Evolutionary conservation across 2,329 filamentous ascomycete species (phyloP).

Genomic region (Mariannaea elegans): DNA sequence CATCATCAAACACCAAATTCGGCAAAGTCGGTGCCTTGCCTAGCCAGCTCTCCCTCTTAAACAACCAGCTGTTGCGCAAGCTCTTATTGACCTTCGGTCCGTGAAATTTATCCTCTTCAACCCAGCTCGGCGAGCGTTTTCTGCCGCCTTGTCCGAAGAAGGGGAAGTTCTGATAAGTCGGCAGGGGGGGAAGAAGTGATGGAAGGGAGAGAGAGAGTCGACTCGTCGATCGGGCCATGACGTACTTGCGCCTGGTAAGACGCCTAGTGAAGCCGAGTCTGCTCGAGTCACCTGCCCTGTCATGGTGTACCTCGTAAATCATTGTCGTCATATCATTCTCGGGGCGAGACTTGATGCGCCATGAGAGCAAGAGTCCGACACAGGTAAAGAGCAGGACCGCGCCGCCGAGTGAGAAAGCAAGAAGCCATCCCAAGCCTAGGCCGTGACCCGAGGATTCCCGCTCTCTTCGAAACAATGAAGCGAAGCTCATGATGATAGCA

Average conservation of each 20-base stretch:
- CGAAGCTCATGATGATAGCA: constrained; percentile 25
- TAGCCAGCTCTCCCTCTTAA: constrained; percentile 46
- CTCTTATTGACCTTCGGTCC: constrained; percentile 52
- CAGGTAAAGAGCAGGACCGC: constrained; percentile 54
- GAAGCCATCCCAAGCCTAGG: constrained; percentile 49
- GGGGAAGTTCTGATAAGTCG: constrained; percentile 43
- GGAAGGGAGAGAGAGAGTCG: constrained; percentile 43
- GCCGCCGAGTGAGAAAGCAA: constrained; percentile 59
- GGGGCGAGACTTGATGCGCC: constrained; percentile 42
- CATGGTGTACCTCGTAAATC: constrained; percentile 41
- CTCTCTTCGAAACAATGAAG: constrained; percentile 16
- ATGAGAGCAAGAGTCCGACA: constrained; percentile 54
- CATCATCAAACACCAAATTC: constrained; percentile 35
- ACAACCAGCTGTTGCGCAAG: constrained; percentile 41
- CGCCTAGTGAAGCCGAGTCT: constrained; percentile 37
- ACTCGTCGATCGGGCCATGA: constrained; percentile 39
- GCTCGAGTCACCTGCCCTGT: constrained; percentile 20
- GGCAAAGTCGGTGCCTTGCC: constrained; percentile 50
- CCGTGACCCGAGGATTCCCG: constrained; percentile 22
- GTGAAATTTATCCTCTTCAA: constrained; percentile 61
- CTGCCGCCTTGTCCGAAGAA: constrained; percentile 42
- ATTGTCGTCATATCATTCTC: constrained; percentile 31
- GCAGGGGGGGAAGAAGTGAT: constrained; percentile 46
- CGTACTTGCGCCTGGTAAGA: constrained; percentile 44
- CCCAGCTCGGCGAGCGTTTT: constrained; percentile 50